phyloP scores from a whole-genome alignment of 2,329 filamentous ascomycete species.

The Aspergillus cejpii region DNA sequence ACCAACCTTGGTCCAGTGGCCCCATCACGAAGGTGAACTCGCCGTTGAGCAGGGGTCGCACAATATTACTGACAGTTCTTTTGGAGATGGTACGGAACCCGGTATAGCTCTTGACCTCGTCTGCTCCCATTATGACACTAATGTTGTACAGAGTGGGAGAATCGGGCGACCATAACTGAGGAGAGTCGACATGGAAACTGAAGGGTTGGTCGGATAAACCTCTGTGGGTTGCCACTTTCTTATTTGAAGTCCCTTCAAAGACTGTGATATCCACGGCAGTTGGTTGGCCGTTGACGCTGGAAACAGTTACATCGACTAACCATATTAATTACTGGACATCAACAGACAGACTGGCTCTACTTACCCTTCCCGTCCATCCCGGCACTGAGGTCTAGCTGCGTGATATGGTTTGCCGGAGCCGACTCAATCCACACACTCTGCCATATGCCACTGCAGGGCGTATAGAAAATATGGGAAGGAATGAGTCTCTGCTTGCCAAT shows the following conservation, averaged over 20 bases:
- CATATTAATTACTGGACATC: background rate
- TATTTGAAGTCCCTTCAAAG: constrained; percentile 28
- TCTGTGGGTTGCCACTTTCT: constrained; percentile 40
- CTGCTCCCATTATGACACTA: constrained; percentile 48
- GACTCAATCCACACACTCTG: constrained; percentile 65
- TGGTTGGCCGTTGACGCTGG: constrained; percentile 38
- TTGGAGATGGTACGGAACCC: constrained; percentile 60
- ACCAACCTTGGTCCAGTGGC: constrained; percentile 64
- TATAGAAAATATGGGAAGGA: constrained; percentile 58
- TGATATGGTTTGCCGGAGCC: constrained; percentile 53
- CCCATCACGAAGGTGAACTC: constrained; percentile 62
- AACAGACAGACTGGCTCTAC: constrained; percentile 15
- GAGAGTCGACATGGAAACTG: constrained; percentile 49
- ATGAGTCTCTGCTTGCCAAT: constrained; percentile 58
- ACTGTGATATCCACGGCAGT: constrained; percentile 38
- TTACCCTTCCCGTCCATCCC: constrained; percentile 49
- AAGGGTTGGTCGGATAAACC: constrained; percentile 48
- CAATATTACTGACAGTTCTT: constrained; percentile 52
- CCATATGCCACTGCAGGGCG: constrained; percentile 68
- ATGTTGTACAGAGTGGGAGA: constrained; percentile 60
- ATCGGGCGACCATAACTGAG: constrained; percentile 59
- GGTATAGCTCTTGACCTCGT: constrained; percentile 58
- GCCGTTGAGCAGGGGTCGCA: constrained; percentile 61
- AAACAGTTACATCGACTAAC: constrained; percentile 52
- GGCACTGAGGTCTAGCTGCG: constrained; percentile 54